These are phyloP conservation scores for Alternaria alternata DNA, from an alignment of 2,329 filamentous ascomycete species.

Conservation along the genomic window DNA sequence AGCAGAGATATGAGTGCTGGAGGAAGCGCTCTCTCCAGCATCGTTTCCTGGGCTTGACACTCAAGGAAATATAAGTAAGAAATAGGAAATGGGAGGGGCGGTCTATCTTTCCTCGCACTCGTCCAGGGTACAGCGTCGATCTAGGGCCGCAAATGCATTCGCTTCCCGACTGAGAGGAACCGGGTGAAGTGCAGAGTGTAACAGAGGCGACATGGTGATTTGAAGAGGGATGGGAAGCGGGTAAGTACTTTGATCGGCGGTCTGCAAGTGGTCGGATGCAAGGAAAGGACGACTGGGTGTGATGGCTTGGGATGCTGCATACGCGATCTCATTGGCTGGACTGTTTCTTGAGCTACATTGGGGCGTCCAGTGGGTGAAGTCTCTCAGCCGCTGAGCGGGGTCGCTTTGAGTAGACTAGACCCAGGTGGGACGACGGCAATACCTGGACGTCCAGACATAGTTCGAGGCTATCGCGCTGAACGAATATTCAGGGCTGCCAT, in stretches of 20 bases:
- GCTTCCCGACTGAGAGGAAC: conserved; percentile 33
- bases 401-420: conserved; percentile 22
- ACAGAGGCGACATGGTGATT: conserved; percentile 40
- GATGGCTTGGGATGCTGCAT: conserved; percentile 29
- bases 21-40: conserved; percentile 39
- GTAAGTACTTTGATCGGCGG: conserved; percentile 31
- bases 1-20: conserved; percentile 38
- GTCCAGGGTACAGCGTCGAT: conserved; percentile 21
- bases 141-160: conserved; percentile 19
- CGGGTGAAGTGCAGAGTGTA: conserved; percentile 33
- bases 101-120: conserved; percentile 17
- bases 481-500: background rate
- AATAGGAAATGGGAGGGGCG: conserved; percentile 13
- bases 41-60: conserved; percentile 23
- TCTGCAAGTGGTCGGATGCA: conserved; percentile 38
- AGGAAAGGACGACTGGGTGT: conserved; percentile 29
- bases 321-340: conserved; percentile 40
- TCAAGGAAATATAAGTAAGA: conserved; percentile 13
- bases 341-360: conserved; percentile 34
- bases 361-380: conserved; percentile 42
- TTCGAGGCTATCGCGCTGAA: background rate
- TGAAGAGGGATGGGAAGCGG: conserved; percentile 29
- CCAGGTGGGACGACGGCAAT: conserved; percentile 11
- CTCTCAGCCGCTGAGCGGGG: conserved; percentile 47
- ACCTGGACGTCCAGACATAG: conserved; percentile 10